Conservation (phyloP, 208 protist species). For the Leishmania braziliensis region DNA sequence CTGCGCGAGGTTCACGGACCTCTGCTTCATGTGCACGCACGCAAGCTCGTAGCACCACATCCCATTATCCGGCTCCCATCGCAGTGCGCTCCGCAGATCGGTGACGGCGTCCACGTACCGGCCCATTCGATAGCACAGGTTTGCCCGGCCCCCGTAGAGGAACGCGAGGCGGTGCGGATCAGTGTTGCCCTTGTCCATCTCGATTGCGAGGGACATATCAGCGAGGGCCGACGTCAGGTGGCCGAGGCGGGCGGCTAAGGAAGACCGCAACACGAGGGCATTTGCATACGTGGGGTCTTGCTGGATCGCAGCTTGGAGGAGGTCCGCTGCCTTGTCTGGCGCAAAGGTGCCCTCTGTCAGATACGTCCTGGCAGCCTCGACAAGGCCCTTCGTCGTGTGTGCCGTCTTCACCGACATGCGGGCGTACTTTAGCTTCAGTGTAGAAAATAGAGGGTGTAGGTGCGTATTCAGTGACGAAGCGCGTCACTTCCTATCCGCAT, state of each 20-base stretch:
- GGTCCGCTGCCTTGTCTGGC: constrained; percentile 33
- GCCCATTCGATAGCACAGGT: constrained; percentile 47
- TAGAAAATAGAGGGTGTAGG: no score
- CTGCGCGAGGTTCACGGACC: constrained; percentile 44
- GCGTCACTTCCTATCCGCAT: background rate
- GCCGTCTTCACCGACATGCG: constrained; percentile 14
- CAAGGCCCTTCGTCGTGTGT: constrained; percentile 30
- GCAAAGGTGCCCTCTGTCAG: constrained; percentile 47
- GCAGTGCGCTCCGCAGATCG: constrained; percentile 69
- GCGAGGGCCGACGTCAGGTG: constrained; percentile 47
- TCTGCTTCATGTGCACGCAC: constrained; percentile 45
- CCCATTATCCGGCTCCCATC: constrained; percentile 86
- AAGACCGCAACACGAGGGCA: constrained; percentile 56
- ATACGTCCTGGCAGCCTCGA: constrained; percentile 48
- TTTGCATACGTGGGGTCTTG: constrained; percentile 52
- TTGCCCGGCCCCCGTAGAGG: constrained; percentile 67
- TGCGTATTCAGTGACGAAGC: background rate
- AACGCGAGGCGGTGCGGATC: constrained; percentile 57
- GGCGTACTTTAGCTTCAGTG: background rate
- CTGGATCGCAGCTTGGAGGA: constrained; percentile 47
- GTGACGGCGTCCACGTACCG: constrained; percentile 53
- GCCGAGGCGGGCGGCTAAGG: constrained; percentile 35
- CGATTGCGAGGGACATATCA: constrained; percentile 74
- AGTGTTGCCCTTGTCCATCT: constrained; percentile 56
- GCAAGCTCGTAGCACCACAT: constrained; percentile 83